phyloP scores from a whole-genome alignment of 2,329 filamentous ascomycete species.

The Ceratocystis ficicola region DNA sequence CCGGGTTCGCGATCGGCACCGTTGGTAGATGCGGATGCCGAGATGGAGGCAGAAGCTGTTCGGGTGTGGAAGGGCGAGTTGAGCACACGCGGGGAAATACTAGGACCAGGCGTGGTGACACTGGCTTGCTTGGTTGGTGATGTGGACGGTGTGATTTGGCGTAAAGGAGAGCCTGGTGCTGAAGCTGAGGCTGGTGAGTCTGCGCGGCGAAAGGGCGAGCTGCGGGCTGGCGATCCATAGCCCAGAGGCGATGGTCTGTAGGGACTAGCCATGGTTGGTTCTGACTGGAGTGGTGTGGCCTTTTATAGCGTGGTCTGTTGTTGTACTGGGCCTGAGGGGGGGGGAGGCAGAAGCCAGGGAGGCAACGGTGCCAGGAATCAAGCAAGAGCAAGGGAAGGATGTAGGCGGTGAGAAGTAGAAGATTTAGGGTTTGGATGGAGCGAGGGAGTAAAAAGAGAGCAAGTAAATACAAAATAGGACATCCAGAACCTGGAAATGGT shows the following conservation, averaged over 20 bases:
- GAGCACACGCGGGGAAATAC: slow-evolving; percentile 24
- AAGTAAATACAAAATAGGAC: neutral
- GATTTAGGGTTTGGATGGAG: slow-evolving; percentile 1
- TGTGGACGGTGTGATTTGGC: slow-evolving; percentile 47
- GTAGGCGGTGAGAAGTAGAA: neutral
- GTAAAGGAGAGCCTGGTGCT: slow-evolving; percentile 38
- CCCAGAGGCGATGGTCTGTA: slow-evolving; percentile 63
- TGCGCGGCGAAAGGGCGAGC: slow-evolving; percentile 50
- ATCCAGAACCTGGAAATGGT: neutral
- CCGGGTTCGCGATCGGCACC: neutral
- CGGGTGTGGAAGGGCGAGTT: slow-evolving; percentile 33
- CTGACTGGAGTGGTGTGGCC: neutral
- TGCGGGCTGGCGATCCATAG: slow-evolving; percentile 54
- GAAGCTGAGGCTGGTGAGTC: slow-evolving; percentile 51
- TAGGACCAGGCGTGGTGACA: slow-evolving; percentile 5
- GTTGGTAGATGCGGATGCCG: neutral
- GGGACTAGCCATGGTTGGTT: slow-evolving; percentile 16
- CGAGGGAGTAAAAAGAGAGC: neutral
- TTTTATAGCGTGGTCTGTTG: slow-evolving; percentile 1
- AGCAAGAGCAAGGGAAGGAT: slow-evolving; percentile 4
- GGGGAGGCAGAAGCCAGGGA: neutral
- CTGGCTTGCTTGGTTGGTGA: slow-evolving; percentile 42
- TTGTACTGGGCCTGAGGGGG: slow-evolving; percentile 5
- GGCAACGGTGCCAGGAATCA: slow-evolving; percentile 1
- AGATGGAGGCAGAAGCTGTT: slow-evolving; percentile 25